These are phyloP conservation scores for Paecilomyces niveus DNA, from an alignment of 2,329 filamentous ascomycete species.

Conservation along the genomic window DNA sequence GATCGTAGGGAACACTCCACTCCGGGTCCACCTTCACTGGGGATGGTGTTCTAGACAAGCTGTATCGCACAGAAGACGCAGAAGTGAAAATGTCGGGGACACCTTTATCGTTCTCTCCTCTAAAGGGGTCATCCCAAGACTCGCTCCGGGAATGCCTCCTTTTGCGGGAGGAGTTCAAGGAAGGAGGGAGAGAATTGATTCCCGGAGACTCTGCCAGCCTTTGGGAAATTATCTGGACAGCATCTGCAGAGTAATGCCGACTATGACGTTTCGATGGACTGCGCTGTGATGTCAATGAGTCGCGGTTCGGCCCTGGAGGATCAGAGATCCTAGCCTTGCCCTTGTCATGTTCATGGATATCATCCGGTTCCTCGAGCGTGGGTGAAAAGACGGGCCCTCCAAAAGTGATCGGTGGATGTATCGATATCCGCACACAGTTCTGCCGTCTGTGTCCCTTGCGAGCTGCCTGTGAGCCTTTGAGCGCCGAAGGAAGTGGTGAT, in stretches of 20 bases:
- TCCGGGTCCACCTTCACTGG: conserved; percentile 17
- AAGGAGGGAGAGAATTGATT: conserved; percentile 8
- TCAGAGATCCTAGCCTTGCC: not conserved
- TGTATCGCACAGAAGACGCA: conserved; percentile 8
- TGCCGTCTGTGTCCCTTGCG: conserved; percentile 35
- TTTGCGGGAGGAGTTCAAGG: conserved; percentile 19
- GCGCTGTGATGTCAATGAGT: not conserved
- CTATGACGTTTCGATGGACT: not conserved
- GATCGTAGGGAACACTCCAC: conserved; percentile 18
- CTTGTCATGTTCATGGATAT: conserved; percentile 7
- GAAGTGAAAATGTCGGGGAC: conserved; percentile 21
- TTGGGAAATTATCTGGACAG: conserved; percentile 3
- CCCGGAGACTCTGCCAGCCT: conserved; percentile 7
- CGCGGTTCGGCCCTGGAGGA: not conserved
- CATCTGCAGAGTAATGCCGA: not conserved
- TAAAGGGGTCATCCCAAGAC: conserved; percentile 7
- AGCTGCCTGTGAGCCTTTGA: conserved; percentile 24
- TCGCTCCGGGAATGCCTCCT: conserved; percentile 12
- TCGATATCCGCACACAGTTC: conserved; percentile 38
- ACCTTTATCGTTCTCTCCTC: conserved; percentile 12
- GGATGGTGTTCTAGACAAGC: conserved; percentile 22
- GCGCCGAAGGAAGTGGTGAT: conserved; percentile 20
- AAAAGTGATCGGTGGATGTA: conserved; percentile 28
- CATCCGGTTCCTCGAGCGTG: conserved; percentile 29
- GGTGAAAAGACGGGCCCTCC: conserved; percentile 25